phyloP scores from a whole-genome alignment of 352 stramenopile species.

The Globisporangium cylindrosporum region DNA sequence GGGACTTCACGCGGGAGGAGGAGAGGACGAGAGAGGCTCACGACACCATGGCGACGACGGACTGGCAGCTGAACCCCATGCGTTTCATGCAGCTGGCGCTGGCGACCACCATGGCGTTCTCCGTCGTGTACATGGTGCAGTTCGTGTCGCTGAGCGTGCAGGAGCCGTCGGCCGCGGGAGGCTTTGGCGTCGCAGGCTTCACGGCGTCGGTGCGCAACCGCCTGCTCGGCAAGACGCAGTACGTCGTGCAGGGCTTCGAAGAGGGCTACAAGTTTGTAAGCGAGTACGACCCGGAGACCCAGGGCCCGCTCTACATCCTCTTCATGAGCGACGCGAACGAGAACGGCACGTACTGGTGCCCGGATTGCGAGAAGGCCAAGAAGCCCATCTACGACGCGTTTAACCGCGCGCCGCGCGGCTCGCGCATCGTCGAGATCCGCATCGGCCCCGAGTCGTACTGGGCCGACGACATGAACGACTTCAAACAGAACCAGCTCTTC shows the following conservation, averaged over 20 bases:
- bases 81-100: constrained; percentile 75
- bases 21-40: background rate
- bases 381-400: constrained; percentile 58
- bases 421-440: constrained; percentile 68
- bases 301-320: constrained; percentile 70
- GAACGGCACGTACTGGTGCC: constrained; percentile 79
- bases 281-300: constrained; percentile 60
- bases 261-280: constrained; percentile 72
- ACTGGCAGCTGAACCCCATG: constrained; percentile 37
- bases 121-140: constrained; percentile 68
- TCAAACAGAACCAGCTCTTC: constrained; percentile 78
- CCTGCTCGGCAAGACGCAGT: constrained; percentile 47
- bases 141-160: constrained; percentile 48
- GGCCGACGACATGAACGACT: constrained; percentile 73
- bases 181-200: constrained; percentile 21
- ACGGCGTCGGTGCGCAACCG: constrained; percentile 34
- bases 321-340: constrained; percentile 72
- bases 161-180: constrained; percentile 4
- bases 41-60: constrained; percentile 10
- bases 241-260: constrained; percentile 68
- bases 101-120: constrained; percentile 52
- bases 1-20: background rate
- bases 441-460: constrained; percentile 53
- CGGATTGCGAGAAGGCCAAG: constrained; percentile 60
- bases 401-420: constrained; percentile 52